Percentiles rank a stretch among this genome's conserved stretches.
phyloP scores from a whole-genome alignment of 306 rosid genomes.

The Trichosanthes truncata region DNA sequence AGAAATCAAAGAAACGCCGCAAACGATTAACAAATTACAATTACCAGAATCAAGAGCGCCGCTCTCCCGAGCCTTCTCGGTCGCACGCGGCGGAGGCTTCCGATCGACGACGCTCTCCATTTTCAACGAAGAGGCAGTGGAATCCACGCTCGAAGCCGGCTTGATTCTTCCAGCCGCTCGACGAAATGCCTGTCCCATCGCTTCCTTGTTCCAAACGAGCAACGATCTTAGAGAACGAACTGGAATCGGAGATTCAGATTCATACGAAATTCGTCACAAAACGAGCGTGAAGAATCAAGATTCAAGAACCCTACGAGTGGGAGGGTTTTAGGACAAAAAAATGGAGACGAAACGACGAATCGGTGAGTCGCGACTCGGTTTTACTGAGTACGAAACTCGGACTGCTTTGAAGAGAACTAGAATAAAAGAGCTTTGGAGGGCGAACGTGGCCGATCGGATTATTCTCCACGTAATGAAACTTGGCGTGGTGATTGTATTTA shows the following conservation, averaged over 20 bases:
- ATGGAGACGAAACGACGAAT: neutral
- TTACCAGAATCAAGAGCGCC: conserved; percentile 35
- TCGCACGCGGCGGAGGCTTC: conserved; percentile 31
- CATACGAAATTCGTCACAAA: neutral
- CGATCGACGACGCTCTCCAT: conserved; percentile 33
- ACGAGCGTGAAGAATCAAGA: neutral
- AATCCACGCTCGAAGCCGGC: conserved; percentile 31
- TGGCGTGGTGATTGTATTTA: neutral
- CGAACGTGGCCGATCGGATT: neutral
- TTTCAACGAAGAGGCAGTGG: conserved; percentile 35
- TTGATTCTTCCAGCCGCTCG: conserved; percentile 78
- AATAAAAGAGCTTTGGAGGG: no score
- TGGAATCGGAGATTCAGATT: neutral
- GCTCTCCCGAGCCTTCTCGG: conserved; percentile 17
- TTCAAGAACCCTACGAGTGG: neutral
- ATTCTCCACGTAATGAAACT: neutral
- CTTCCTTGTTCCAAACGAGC: neutral
- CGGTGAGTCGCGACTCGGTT: neutral
- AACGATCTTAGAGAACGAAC: conserved; percentile 6
- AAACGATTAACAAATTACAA: neutral
- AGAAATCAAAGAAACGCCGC: neutral
- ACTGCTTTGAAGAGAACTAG: neutral
- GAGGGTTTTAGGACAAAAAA: neutral
- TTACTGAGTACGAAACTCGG: neutral
- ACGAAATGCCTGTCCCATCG: conserved; percentile 98